Evolutionary conservation across 345 rosid species (phyloP).

Genomic region (Clausena lansium): DNA sequence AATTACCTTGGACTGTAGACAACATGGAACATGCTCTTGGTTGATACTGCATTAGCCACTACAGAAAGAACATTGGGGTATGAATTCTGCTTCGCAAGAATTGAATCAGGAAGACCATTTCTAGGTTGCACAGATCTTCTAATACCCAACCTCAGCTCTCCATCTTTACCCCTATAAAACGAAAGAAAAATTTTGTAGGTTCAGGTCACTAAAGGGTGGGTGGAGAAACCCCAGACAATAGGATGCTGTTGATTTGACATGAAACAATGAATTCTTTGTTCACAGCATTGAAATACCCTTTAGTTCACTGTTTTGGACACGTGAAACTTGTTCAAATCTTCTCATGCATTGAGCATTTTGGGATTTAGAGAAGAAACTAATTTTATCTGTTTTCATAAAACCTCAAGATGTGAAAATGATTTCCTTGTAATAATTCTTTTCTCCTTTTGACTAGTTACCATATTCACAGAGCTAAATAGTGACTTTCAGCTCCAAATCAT

Average conservation of each 20-base stretch:
- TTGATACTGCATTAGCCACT: conserved; percentile 67
- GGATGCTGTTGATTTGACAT: background rate
- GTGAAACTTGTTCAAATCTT: background rate
- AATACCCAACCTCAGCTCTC: conserved; percentile 83
- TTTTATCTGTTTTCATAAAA: background rate
- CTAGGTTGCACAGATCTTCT: conserved; percentile 75
- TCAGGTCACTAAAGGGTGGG: background rate
- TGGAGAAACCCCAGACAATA: background rate
- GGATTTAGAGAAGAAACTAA: background rate
- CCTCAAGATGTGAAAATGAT: background rate
- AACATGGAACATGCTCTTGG: conserved; percentile 63
- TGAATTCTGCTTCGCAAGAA: conserved; percentile 52
- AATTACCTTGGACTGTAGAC: conserved; percentile 86
- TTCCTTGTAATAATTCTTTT: conserved; percentile 1
- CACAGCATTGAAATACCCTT: background rate
- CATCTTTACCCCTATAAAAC: conserved; percentile 62
- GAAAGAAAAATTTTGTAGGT: background rate
- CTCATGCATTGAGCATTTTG: background rate
- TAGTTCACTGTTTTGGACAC: background rate
- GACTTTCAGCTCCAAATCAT: background rate
- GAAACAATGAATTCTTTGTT: background rate
- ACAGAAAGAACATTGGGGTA: conserved; percentile 49
- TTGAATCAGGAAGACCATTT: conserved; percentile 71
- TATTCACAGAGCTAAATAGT: background rate
- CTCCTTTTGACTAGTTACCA: background rate